Base-by-base conservation (phyloP, 805 yeast species). In the Candida sithepensis region DNA sequence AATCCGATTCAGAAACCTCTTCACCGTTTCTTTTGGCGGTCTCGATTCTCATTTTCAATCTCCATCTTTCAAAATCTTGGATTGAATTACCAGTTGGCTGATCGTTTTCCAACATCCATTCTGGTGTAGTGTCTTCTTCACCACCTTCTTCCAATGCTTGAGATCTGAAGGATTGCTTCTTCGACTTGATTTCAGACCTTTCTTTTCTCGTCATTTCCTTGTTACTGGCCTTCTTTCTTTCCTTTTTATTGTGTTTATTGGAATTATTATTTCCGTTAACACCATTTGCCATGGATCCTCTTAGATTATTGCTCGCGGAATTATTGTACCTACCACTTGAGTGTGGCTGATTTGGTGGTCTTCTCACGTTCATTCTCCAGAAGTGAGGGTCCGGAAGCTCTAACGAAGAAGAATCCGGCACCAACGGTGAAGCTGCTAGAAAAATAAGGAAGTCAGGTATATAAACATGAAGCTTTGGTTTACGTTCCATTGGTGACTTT, bases 51-150 rank as follows among this genome's bases (percentile, higher is more conserved):
- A 78, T 75, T 50, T 69, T 70, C 42, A 73, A 62, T 60, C 78
- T 78, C 85, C 85, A 80, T 50, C 68, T 71, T 57, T 80, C 85
- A 55, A 79, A 80, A 51, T 80, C 85, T 45, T 75, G 75, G 3
- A 77, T 76, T 0, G 83, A 73, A 45, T 71, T 75, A 19, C 84
- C 84, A 66, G 58, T 50, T 16, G 66, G 64, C 36, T 58, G 63
- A 44, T 64, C 67, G 63, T 73, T 58, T 58, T 69, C 61, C 51
- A 60, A 34, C 66, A 69, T 59, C 72, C 72, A 68, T 33, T 60
- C 68, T 0, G 71, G 71, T 2, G 63, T 56, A 36, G 58, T 64
- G n/a, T 69, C 73, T 10, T 69, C 73, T 9, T 65, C 67, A 21
- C 63, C 67, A 5, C 59, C 63, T 9, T 57, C 39, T 47, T 32